A percentile compares a stretch with the other conserved stretches of the same genome.
Evolutionary conservation across 176 grass and related monocot genomes (phyloP).

Genomic region (Saccharum spontaneum): DNA sequence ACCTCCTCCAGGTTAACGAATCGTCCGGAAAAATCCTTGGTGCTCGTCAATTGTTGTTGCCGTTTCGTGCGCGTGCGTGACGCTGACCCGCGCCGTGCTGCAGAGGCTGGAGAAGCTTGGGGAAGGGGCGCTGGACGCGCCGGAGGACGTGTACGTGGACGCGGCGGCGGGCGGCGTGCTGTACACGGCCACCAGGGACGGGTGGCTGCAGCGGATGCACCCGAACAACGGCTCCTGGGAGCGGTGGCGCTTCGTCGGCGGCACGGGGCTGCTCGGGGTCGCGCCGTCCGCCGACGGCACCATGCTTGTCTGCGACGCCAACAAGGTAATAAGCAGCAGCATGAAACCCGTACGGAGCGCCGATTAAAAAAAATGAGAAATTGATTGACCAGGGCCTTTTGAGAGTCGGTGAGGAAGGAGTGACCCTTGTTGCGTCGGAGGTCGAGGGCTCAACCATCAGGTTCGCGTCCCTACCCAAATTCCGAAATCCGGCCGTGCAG

Average conservation of each 20-base stretch:
- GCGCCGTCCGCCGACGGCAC: conserved; percentile 43
- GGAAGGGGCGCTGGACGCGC: conserved; percentile 45
- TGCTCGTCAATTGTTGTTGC: neutral
- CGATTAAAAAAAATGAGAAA: neutral
- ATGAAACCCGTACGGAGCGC: neutral
- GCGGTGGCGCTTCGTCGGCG: conserved; percentile 62
- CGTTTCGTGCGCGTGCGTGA: neutral
- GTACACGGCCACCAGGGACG: conserved; percentile 72
- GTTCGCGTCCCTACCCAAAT: neutral
- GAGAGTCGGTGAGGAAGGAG: conserved; percentile 49
- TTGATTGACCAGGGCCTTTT: conserved; percentile 47
- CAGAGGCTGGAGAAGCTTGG: conserved; percentile 75
- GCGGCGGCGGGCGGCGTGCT: conserved; percentile 42
- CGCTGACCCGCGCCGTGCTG: neutral
- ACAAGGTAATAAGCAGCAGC: conserved; percentile 39
- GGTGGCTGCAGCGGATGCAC: conserved; percentile 73
- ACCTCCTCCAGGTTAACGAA: conserved; percentile 59
- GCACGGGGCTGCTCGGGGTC: conserved; percentile 49
- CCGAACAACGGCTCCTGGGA: conserved; percentile 59
- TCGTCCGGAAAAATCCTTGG: neutral
- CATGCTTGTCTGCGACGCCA: conserved; percentile 68
- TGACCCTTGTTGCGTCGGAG: conserved; percentile 56
- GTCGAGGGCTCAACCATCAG: conserved; percentile 35
- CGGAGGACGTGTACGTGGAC: conserved; percentile 79
- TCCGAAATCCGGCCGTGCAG: no score